Conservation (phyloP, 306 rosid species). For the Cucumis cinereus region DNA sequence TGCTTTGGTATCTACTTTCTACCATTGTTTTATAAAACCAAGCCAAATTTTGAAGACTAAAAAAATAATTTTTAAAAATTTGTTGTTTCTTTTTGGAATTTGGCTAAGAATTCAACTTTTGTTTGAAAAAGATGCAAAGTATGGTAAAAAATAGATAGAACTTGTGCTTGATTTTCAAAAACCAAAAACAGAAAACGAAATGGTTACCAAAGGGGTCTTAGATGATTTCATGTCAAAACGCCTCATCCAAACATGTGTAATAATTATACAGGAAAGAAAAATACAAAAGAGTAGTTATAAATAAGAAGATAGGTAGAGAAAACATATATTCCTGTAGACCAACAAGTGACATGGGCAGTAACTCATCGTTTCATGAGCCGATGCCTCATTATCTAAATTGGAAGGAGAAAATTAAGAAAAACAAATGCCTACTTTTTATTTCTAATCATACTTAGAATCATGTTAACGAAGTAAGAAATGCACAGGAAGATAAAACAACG, state of each 20-base stretch:
- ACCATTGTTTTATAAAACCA: too few species aligned
- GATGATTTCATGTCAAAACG: not conserved
- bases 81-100: too few species aligned
- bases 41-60: too few species aligned
- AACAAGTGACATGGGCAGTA: not conserved
- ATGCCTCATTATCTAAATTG: slow-evolving; percentile 1
- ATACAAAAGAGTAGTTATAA: not conserved
- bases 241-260: not conserved
- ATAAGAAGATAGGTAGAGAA: not conserved
- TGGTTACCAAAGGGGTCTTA: not conserved
- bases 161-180: too few species aligned
- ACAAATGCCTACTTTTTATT: not conserved
- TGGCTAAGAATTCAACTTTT: too few species aligned
- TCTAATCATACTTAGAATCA: not conserved
- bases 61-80: too few species aligned
- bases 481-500: not conserved
- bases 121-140: too few species aligned
- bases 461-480: not conserved
- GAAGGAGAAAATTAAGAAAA: not conserved
- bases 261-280: not conserved
- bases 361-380: not conserved
- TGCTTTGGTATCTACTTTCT: too few species aligned
- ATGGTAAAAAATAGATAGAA: too few species aligned
- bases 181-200: too few species aligned
- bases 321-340: not conserved